These are phyloP conservation scores for Populus nigra DNA, from an alignment of 345 rosid genomes.

Conservation along the genomic window DNA sequence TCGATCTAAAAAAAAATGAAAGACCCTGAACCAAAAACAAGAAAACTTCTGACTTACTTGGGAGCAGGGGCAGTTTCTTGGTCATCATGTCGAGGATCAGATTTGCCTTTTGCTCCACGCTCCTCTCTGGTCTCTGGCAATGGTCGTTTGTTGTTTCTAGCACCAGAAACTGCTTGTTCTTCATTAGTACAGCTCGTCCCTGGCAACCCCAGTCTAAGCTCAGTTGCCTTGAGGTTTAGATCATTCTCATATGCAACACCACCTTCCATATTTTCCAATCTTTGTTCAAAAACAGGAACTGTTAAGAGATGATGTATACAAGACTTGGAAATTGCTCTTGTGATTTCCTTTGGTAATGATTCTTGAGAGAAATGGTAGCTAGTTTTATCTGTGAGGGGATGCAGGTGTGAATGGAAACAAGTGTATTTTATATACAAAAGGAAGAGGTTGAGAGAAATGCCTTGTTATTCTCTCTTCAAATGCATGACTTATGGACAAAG, in stretches of 20 bases:
- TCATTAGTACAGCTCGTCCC: slow-evolving; percentile 48
- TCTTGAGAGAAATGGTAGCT: background rate
- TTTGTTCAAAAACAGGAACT: background rate
- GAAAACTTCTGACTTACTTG: slow-evolving; percentile 46
- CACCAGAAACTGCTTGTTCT: slow-evolving; percentile 35
- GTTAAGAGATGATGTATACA: background rate
- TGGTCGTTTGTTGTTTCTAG: slow-evolving; percentile 58
- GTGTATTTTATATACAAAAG: slow-evolving; percentile 36
- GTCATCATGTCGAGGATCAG: slow-evolving; percentile 14
- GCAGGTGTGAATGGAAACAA: background rate
- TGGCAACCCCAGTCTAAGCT: slow-evolving; percentile 84
- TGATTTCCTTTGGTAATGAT: background rate
- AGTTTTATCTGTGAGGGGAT: background rate
- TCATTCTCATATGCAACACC: slow-evolving; percentile 45
- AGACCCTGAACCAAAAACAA: background rate
- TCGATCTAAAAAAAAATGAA: background rate
- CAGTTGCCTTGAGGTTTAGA: slow-evolving; percentile 77
- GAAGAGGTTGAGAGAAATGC: background rate
- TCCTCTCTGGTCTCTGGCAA: slow-evolving; percentile 25
- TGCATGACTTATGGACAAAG: slow-evolving; percentile 68
- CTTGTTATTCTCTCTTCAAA: background rate
- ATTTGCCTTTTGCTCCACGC: slow-evolving; percentile 19
- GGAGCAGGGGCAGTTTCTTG: slow-evolving; percentile 48
- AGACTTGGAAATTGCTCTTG: background rate
- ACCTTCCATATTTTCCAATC: slow-evolving; percentile 32